These are phyloP conservation scores for Barnettozyma botsteinii DNA, from an alignment of 805 yeast genomes.

Conservation along the genomic window DNA sequence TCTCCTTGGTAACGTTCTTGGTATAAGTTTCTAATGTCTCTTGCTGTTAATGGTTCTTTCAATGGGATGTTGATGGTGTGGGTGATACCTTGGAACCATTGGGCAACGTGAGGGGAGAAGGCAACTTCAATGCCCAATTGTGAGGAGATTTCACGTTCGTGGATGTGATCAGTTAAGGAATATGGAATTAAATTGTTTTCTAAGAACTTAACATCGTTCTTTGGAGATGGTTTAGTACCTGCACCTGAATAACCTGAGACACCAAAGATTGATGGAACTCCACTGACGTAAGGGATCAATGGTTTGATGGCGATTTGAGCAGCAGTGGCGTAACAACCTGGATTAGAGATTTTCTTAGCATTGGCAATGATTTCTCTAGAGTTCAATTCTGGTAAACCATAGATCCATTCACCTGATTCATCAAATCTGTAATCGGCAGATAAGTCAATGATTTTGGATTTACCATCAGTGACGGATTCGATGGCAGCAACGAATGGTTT, in stretches of 20 bases:
- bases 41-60: slow-evolving; percentile 59
- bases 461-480: slow-evolving; percentile 55
- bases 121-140: slow-evolving; percentile 78
- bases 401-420: slow-evolving; percentile 79
- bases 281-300: slow-evolving; percentile 56
- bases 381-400: slow-evolving; percentile 91
- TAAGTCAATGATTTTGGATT: slow-evolving; percentile 81
- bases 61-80: slow-evolving; percentile 90
- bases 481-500: slow-evolving; percentile 80
- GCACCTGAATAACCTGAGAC: slow-evolving; percentile 99
- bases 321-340: slow-evolving; percentile 99
- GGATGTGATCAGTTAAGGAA: slow-evolving; percentile 93
- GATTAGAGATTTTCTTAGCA: slow-evolving; percentile 86
- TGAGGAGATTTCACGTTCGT: slow-evolving; percentile 85
- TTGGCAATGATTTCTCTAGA: slow-evolving; percentile 58
- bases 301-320: slow-evolving; percentile 93
- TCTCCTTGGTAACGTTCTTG: slow-evolving; percentile 87
- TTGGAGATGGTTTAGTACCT: slow-evolving; percentile 97
- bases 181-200: slow-evolving; percentile 87
- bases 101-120: slow-evolving; percentile 96
- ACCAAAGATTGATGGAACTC: slow-evolving; percentile 85
- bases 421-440: slow-evolving; percentile 97
- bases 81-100: slow-evolving; percentile 98
- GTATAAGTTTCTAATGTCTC: slow-evolving; percentile 79
- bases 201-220: slow-evolving; percentile 76